Conservation (phyloP, 2,329 filamentous ascomycete genomes). For the Verticillium nonalfalfae region DNA sequence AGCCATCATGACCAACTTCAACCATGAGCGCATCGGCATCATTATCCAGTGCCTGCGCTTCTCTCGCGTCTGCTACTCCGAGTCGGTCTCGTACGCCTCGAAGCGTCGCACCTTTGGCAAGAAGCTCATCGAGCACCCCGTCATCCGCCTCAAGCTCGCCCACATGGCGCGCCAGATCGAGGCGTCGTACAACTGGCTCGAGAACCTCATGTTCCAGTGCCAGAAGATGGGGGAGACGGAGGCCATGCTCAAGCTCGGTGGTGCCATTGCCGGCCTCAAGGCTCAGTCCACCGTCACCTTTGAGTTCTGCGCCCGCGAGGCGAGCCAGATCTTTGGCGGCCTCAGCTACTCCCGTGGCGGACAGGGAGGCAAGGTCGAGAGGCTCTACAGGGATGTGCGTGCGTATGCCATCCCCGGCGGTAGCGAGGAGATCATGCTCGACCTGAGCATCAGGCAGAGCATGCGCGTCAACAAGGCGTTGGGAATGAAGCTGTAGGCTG, state of each 20-base stretch:
- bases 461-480: conserved; percentile 82
- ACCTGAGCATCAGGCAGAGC: conserved; percentile 88
- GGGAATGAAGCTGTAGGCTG: conserved; percentile 98
- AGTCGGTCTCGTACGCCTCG: conserved; percentile 92
- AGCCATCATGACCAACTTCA: conserved; percentile 99
- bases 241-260: conserved; percentile 92
- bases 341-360: conserved; percentile 88
- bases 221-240: conserved; percentile 89
- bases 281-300: conserved; percentile 92
- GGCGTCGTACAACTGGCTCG: conserved; percentile 93
- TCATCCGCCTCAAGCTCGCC: conserved; percentile 95
- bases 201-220: conserved; percentile 92
- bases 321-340: conserved; percentile 95
- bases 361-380: conserved; percentile 91
- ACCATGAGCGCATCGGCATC: conserved; percentile 98
- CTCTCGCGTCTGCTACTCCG: conserved; percentile 93
- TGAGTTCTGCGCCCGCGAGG: conserved; percentile 95
- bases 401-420: conserved; percentile 96
- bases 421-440: conserved; percentile 97
- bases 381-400: conserved; percentile 88
- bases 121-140: conserved; percentile 91
- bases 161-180: conserved; percentile 99
- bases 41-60: conserved; percentile 97
- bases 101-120: conserved; percentile 97
- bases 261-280: conserved; percentile 89